Base-by-base conservation (phyloP, 768 basidiomycete genomes). In the Termitomyces sp. region DNA sequence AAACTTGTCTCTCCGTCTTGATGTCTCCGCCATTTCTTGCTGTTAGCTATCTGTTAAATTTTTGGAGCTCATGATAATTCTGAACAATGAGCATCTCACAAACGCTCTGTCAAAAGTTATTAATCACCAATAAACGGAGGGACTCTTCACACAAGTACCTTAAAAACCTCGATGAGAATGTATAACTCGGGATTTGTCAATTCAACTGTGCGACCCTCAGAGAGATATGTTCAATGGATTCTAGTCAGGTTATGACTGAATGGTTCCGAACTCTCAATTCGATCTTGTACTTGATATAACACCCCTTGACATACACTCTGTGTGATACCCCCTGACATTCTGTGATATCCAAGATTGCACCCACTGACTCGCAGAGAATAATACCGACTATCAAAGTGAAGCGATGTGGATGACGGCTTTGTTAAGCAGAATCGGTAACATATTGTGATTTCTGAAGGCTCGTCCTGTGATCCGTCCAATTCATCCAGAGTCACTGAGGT, bases 81-180 rank as follows among this genome's bases (percentile, higher is more conserved):
- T 79, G 76, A 4, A 91, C 83, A 24, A 93, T 70, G 53, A 88
- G 83, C 26, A 93, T 73, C 2, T 90, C 88, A 60, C 88, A 91
- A 0, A 88, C 73, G 58, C 82, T 84, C 90, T 92, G 62, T n/a
- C 54, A 15, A n/a, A 26, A 45, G 58, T 54, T 49, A 35, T 46
- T 34, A 12, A 9, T 5, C 12, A 17, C 11, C 38, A 5, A 34
- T 26, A 47, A 51, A 22, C 35, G 48, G 17, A 19, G n/a, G n/a
- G 45, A 45, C 10, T 44, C 22, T 35, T 14, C 17, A 66, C 72
- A 42, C 51, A 35, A 37, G 15, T 37, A 87, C 90, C 80, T 92
- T 93, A 76, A 91, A 92, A 5, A 93, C 77, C 62, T 93, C 89
- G 6, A 91, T 82, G 7, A 93, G 77, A 45, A 93, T 79, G 57